phyloP scores from a whole-genome alignment of 306 rosid species.

The Lablab purpureus region DNA sequence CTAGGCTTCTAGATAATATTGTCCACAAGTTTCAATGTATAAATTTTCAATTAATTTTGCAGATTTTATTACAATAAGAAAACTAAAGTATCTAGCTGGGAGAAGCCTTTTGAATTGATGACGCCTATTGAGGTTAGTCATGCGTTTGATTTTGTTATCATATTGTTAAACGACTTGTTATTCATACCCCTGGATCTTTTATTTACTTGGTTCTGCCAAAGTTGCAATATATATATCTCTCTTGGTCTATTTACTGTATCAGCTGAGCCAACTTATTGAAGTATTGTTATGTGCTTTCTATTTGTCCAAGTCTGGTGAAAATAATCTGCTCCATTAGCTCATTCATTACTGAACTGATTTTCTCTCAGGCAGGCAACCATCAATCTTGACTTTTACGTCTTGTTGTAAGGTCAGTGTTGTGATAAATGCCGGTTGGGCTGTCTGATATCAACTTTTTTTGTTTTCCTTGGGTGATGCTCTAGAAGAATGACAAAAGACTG shows the following conservation, averaged over 20 bases:
- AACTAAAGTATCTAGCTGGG: conserved; percentile 88
- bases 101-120: conserved; percentile 92
- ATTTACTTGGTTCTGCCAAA: conserved; percentile 37
- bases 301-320: conserved; percentile 53
- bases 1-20: not conserved
- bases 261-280: conserved; percentile 42
- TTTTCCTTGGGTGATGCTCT: conserved; percentile 48
- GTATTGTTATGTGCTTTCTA: conserved; percentile 50
- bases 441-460: conserved; percentile 55
- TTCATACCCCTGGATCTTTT: conserved; percentile 43
- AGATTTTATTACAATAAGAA: conserved; percentile 89
- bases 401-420: conserved; percentile 62
- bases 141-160: conserved; percentile 41
- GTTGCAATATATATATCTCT: conserved; percentile 34
- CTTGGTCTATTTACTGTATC: conserved; percentile 35
- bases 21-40: conserved; percentile 12
- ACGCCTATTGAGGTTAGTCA: conserved; percentile 89
- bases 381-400: conserved; percentile 61
- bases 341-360: conserved; percentile 55
- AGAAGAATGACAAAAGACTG: conserved; percentile 33
- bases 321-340: conserved; percentile 56
- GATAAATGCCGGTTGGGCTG: conserved; percentile 56
- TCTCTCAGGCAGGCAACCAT: conserved; percentile 61
- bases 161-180: conserved; percentile 33
- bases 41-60: conserved; percentile 42